Evolutionary conservation across 2,329 filamentous ascomycete species (phyloP).

Genomic region (Phialemonium atrogriseum): DNA sequence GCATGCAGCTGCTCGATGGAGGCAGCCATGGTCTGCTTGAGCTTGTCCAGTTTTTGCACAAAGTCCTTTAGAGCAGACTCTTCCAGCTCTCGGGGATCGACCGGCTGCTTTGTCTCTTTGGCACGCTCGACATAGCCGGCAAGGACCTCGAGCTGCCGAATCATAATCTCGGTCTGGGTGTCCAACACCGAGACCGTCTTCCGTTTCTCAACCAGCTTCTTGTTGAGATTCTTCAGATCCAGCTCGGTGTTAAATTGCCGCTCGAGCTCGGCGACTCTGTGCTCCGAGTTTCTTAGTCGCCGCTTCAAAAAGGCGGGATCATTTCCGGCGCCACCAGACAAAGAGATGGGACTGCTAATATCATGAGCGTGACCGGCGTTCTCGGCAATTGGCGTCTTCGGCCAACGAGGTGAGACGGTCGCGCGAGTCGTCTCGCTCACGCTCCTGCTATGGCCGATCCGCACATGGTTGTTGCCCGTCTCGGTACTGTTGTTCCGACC

Average conservation of each 20-base stretch:
- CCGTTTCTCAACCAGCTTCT: slow-evolving; percentile 82
- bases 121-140: slow-evolving; percentile 81
- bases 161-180: slow-evolving; percentile 90
- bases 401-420: slow-evolving; percentile 60
- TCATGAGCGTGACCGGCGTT: slow-evolving; percentile 42
- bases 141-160: slow-evolving; percentile 82
- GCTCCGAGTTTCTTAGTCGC: slow-evolving; percentile 73
- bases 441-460: slow-evolving; percentile 48
- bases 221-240: slow-evolving; percentile 69
- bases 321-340: slow-evolving; percentile 47
- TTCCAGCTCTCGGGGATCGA: slow-evolving; percentile 77
- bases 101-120: slow-evolving; percentile 70
- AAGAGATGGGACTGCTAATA: slow-evolving; percentile 64
- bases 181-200: slow-evolving; percentile 93
- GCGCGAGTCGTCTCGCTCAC: slow-evolving; percentile 60
- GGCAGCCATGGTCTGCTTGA: slow-evolving; percentile 51
- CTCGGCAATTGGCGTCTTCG: slow-evolving; percentile 56
- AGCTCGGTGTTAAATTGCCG: slow-evolving; percentile 62
- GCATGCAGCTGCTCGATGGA: slow-evolving; percentile 52
- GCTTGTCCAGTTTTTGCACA: slow-evolving; percentile 61
- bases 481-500: slow-evolving; percentile 80
- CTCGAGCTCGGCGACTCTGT: slow-evolving; percentile 79
- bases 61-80: slow-evolving; percentile 88
- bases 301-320: slow-evolving; percentile 61
- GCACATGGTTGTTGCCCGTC: slow-evolving; percentile 32